phyloP scores from a whole-genome alignment of 2,329 filamentous ascomycete genomes.

The Pseudogymnoascus sp. region DNA sequence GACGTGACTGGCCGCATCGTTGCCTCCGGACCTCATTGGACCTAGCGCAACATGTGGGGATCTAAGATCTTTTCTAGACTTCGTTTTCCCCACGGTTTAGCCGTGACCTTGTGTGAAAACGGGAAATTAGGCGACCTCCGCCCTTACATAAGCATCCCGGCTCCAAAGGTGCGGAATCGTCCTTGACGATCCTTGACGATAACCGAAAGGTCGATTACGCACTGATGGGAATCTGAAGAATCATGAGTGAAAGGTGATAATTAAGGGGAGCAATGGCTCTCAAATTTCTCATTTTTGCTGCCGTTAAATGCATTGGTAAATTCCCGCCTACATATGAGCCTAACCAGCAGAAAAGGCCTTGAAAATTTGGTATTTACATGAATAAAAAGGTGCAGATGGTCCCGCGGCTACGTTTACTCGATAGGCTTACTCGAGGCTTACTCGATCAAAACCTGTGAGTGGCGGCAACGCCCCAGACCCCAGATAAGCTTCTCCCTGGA shows the following conservation, averaged over 20 bases:
- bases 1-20: neutral
- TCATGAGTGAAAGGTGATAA: neutral
- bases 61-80: neutral
- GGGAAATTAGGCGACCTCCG: neutral
- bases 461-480: neutral
- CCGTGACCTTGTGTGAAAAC: neutral
- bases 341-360: neutral
- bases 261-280: neutral
- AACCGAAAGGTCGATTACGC: neutral
- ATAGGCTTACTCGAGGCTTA: conserved; percentile 8
- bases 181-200: neutral
- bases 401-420: neutral
- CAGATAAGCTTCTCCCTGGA: neutral
- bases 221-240: neutral
- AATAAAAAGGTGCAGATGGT: neutral
- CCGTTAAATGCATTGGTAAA: neutral
- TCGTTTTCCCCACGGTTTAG: neutral
- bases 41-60: neutral
- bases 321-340: neutral
- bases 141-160: neutral
- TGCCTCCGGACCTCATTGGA: neutral
- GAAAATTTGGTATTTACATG: neutral
- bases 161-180: neutral
- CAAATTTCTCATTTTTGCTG: neutral
- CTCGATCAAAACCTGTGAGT: conserved; percentile 8